Percentiles rank a stretch among this genome's conserved stretches.
phyloP scores from a whole-genome alignment of 768 basidiomycete species.

The Boletus vinaceobasis region DNA sequence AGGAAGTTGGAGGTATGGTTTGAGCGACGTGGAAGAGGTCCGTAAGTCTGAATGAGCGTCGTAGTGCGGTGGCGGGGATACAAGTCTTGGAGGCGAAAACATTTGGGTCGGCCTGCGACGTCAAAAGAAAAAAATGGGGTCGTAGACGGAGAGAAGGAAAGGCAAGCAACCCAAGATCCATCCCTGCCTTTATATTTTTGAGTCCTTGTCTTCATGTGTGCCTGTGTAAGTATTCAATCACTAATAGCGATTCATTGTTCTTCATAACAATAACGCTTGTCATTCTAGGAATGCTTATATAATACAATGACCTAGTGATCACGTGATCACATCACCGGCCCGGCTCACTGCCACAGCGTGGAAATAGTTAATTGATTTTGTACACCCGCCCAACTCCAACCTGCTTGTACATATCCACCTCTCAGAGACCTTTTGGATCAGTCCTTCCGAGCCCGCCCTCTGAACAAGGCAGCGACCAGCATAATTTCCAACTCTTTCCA shows the following conservation, averaged over 20 bases:
- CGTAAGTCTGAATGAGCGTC: slow-evolving; percentile 43
- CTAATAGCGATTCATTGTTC: slow-evolving; percentile 29
- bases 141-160: slow-evolving; percentile 12
- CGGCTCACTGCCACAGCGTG: no score
- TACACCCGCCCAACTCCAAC: no score
- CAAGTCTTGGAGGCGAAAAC: slow-evolving; percentile 27
- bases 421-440: no score
- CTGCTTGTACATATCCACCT: no score
- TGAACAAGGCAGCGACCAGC: no score
- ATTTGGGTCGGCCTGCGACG: slow-evolving; percentile 41
- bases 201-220: background rate
- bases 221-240: background rate
- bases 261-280: slow-evolving; percentile 28
- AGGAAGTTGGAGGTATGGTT: slow-evolving; percentile 79
- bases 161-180: slow-evolving; percentile 11
- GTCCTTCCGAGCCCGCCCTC: no score
- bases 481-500: no score
- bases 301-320: background rate
- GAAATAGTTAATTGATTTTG: no score
- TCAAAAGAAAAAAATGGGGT: slow-evolving; percentile 10
- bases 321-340: no score
- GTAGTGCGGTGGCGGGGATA: slow-evolving; percentile 54
- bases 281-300: slow-evolving; percentile 13
- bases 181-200: slow-evolving; percentile 25
- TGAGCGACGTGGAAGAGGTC: slow-evolving; percentile 42